Percentiles rank a stretch among this genome's conserved stretches.
phyloP scores from a whole-genome alignment of 257 asterid genomes.

The Henckelia pumila region DNA sequence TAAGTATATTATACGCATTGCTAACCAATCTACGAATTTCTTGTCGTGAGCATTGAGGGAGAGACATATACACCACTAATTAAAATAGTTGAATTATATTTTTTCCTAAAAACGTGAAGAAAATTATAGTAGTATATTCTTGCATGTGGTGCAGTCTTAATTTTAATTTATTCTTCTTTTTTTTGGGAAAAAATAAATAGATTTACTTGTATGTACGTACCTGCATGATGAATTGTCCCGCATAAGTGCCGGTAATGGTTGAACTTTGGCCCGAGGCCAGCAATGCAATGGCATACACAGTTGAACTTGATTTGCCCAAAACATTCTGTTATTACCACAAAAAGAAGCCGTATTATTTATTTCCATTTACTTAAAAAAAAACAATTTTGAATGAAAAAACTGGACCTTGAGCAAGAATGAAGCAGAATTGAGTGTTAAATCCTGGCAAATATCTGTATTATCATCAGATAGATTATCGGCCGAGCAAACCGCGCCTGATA shows the following conservation, averaged over 20 bases:
- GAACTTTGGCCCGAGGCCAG: slow-evolving; percentile 97
- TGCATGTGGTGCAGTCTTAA: too few relatives aligned
- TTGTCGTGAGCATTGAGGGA: too few relatives aligned
- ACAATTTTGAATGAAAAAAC: not conserved
- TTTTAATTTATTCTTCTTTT: too few relatives aligned
- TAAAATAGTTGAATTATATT: too few relatives aligned
- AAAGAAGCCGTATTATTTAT: too few relatives aligned
- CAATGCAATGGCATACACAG: slow-evolving; percentile 71
- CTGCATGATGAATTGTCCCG: slow-evolving; percentile 96
- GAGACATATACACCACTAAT: too few relatives aligned
- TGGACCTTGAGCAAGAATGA: slow-evolving; percentile 84
- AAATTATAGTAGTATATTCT: too few relatives aligned
- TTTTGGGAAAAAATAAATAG: not conserved
- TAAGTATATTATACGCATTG: too few relatives aligned
- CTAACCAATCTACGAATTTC: too few relatives aligned
- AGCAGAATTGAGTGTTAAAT: slow-evolving; percentile 76
- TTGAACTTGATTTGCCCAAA: slow-evolving; percentile 80
- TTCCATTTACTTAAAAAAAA: not conserved
- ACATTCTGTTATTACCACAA: slow-evolving; percentile 50
- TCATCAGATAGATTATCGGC: slow-evolving; percentile 35
- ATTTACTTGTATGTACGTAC: slow-evolving; percentile 27
- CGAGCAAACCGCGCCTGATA: slow-evolving; percentile 71
- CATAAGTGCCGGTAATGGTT: slow-evolving; percentile 91
- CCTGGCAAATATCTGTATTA: slow-evolving; percentile 44
- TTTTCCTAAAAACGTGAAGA: too few relatives aligned